Base-by-base conservation (phyloP, 805 yeast genomes). In the Saccharomycodes ludwigii region DNA sequence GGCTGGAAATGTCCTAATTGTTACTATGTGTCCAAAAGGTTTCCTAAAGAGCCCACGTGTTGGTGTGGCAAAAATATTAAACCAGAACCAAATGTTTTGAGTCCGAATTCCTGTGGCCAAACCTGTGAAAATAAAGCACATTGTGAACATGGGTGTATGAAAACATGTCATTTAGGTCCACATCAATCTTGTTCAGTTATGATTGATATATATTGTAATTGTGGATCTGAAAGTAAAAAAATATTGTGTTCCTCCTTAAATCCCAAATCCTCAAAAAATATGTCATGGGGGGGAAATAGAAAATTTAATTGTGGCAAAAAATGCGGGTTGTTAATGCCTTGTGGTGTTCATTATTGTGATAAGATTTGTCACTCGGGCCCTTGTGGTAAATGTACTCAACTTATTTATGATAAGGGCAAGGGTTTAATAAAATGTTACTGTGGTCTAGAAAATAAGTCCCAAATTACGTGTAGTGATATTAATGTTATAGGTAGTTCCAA, bases 91-190 rank as follows among this genome's bases (percentile, higher is more conserved):
- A 73, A 76, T 43, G 54, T 63, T 13, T 53, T 75, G 31, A 58
- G 65, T 30, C 95, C 95, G 0, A 91, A 85, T 42, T 76, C 91
- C 30, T 86, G 96, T 63, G 95, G 95, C 2, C 85, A 80, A 48
- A 65, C 82, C 1, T 85, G 96, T 58, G 66, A 68, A 31, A 58
- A 61, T 23, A 65, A 69, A 20, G 61, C 76, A 31, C 50, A 55
- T 1, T 80, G 95, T 50, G 65, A 74, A 2, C 96, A 85, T 49
- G 69, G 73, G 3, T 85, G 96, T 47, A 55, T 80, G 1, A 56
- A 73, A 4, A 65, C 67, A 11, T 85, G 96, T 50, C 96, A 85
- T 51, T 88, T 95, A 2, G 96, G 95, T 0, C 79, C 85, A 1
- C 95, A 86, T 53, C 73, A 83, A 1, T 61, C 61, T 24, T 85